These are phyloP conservation scores for Triticum timopheevii DNA, from an alignment of 176 grass and related monocot genomes.

Conservation along the genomic window DNA sequence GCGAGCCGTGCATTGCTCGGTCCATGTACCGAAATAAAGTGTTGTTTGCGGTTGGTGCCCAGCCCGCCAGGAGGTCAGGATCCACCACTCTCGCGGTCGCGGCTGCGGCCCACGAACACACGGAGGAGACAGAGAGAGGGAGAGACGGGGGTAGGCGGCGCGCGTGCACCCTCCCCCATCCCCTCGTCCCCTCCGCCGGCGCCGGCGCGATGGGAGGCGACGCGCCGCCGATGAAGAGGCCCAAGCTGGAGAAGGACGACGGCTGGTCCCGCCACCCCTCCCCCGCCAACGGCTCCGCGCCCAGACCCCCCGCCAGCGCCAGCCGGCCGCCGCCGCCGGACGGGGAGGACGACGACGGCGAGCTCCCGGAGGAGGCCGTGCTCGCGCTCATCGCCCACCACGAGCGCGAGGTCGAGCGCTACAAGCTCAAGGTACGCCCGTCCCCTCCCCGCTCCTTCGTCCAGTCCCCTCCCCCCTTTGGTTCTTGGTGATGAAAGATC, in stretches of 20 bases:
- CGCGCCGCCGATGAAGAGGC: constrained; percentile 40
- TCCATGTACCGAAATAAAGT: too few relatives aligned
- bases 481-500: neutral
- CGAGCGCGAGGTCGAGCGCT: constrained; percentile 42
- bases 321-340: neutral
- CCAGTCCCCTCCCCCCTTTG: neutral
- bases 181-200: neutral
- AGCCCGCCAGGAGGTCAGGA: too few relatives aligned
- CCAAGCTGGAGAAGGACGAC: constrained; percentile 55
- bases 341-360: constrained; percentile 22
- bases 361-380: constrained; percentile 42
- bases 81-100: too few relatives aligned
- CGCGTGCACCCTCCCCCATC: neutral
- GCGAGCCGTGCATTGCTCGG: too few relatives aligned
- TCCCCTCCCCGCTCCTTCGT: neutral
- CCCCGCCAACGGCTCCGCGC: constrained; percentile 23
- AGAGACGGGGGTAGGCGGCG: neutral
- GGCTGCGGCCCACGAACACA: too few relatives aligned
- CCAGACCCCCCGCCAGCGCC: neutral
- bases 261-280: neutral
- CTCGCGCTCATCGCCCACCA: constrained; percentile 40
- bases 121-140: neutral
- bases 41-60: too few relatives aligned
- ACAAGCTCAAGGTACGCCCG: constrained; percentile 47
- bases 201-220: constrained; percentile 36